Evolutionary conservation across 257 asterid genomes (phyloP).

Genomic region (Rubia yunnanensis): DNA sequence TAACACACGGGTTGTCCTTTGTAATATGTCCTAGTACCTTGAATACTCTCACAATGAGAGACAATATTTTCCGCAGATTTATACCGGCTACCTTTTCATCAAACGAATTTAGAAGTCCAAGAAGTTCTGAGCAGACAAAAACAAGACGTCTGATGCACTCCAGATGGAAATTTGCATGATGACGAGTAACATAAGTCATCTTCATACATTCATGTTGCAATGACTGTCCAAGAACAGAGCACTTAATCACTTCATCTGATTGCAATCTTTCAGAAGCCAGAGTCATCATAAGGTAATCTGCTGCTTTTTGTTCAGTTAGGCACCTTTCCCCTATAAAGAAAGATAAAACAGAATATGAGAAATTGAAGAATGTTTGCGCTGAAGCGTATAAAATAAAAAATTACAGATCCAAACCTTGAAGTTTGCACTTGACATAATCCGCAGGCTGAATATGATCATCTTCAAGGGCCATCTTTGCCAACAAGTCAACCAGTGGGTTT

Average conservation of each 20-base stretch:
- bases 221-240: slow-evolving; percentile 26
- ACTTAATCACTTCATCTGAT: slow-evolving; percentile 35
- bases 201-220: slow-evolving; percentile 33
- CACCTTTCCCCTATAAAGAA: slow-evolving; percentile 57
- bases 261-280: slow-evolving; percentile 55
- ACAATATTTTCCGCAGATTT: slow-evolving; percentile 50
- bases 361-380: neutral
- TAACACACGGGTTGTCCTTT: slow-evolving; percentile 42
- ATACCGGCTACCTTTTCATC: slow-evolving; percentile 53
- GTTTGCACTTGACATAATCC: slow-evolving; percentile 53
- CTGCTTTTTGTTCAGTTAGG: slow-evolving; percentile 60
- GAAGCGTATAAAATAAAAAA: neutral
- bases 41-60: slow-evolving; percentile 54
- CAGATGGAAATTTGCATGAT: slow-evolving; percentile 80
- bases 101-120: slow-evolving; percentile 34
- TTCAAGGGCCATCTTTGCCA: slow-evolving; percentile 40
- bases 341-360: slow-evolving; percentile 1
- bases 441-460: slow-evolving; percentile 40
- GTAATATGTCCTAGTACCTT: slow-evolving; percentile 58
- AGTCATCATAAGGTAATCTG: slow-evolving; percentile 42
- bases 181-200: slow-evolving; percentile 46
- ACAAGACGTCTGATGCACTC: slow-evolving; percentile 62
- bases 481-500: slow-evolving; percentile 35
- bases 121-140: slow-evolving; percentile 43
- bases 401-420: slow-evolving; percentile 49